Evolutionary conservation across 306 rosid species (phyloP), one percentile per base, ranked within the genome.

Genomic region (Citrullus colocynthis): DNA sequence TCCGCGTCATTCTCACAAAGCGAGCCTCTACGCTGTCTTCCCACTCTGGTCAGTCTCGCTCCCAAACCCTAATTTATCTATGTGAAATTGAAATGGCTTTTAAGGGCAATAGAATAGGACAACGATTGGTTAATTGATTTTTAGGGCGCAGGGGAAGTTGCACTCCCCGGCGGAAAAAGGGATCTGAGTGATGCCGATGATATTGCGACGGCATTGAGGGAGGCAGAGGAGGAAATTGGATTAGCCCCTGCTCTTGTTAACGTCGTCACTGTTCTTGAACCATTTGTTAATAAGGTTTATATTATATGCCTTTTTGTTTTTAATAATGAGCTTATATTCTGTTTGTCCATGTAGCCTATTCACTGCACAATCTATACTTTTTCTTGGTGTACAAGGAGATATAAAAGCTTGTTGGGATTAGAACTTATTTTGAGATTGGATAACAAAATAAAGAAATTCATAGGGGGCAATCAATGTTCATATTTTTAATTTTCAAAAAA

Each of bases 221-320:
- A 93, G 82, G 96, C 98, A 30, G 87, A 90, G 71, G 96, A 93
- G 83, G 97, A 93, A 83, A 91, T 93, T 73, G 96, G 98, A 45
- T 85, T 93, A 84, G 85, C 90, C 79, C 89, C 97, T 80, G 82
- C 93, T 78, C 84, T 84, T 74, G 97, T 93, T 44, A 80, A 85
- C 58, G 80, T 90, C 18, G 57, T 91, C 32, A 75, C 96, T 5
- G 45, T 81, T 81, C 93, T 93, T 48, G 85, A 88, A 20, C 90
- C 97, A 18, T 86, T 83, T 48, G 78, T 21, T 11, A 83, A 90
- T 58, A 91, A 86, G 91, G 96, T 87, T 54, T 56, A 4, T 3
- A 20, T 54, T 56, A 4, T 3, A 20, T 65, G n/a, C 7, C 71
- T 8, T 37, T 37, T 39, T 37, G 51, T 37, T 65, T 37, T 17